These are phyloP conservation scores for Lithocarpus polystachyus DNA, from an alignment of 306 rosid genomes.

Conservation along the genomic window DNA sequence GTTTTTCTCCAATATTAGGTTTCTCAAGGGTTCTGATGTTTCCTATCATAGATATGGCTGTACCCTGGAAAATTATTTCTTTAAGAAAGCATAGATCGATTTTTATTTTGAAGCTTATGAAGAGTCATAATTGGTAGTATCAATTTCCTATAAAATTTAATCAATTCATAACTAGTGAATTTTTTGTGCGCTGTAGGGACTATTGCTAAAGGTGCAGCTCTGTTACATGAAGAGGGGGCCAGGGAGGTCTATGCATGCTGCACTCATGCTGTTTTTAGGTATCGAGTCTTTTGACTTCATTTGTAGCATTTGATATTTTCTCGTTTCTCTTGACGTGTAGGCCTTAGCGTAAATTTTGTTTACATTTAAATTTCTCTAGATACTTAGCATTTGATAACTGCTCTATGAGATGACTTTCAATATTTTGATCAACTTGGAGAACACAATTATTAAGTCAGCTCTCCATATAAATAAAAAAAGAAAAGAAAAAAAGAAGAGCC, in stretches of 20 bases:
- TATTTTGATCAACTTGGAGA: neutral
- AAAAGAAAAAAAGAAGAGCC: neutral
- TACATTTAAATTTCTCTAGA: too few relatives aligned
- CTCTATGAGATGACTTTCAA: neutral
- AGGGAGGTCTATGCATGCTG: conserved; percentile 99
- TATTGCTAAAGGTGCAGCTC: conserved; percentile 89
- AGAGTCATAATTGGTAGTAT: neutral
- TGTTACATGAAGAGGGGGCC: conserved; percentile 91
- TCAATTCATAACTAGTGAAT: neutral
- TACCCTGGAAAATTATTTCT: neutral
- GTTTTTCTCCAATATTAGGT: neutral
- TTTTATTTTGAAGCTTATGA: neutral
- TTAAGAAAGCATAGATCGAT: neutral
- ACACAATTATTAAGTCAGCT: neutral
- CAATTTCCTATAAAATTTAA: neutral
- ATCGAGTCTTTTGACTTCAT: conserved; percentile 5
- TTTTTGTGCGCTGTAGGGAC: conserved; percentile 51
- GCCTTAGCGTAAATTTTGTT: neutral
- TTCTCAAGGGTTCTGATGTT: neutral
- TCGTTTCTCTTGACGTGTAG: conserved; percentile 2
- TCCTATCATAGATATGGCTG: neutral
- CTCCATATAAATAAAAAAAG: neutral
- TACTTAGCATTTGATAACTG: neutral
- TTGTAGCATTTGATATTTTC: neutral
- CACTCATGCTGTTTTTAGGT: conserved; percentile 95